phyloP scores from a whole-genome alignment of 345 rosid species.

The Diplotaxis tenuifolia region DNA sequence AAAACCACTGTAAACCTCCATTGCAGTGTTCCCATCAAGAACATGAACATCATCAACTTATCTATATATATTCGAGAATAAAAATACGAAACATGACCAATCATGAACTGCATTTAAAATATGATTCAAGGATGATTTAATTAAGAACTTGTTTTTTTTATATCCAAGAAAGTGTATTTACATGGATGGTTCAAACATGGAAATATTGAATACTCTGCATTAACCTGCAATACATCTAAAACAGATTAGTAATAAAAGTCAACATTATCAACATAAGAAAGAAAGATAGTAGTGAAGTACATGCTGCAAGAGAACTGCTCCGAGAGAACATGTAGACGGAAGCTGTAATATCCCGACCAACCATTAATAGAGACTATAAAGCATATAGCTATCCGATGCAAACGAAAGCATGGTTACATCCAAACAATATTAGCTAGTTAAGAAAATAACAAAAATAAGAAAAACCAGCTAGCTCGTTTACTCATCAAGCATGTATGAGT shows the following conservation, averaged over 20 bases:
- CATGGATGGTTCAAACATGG: no score
- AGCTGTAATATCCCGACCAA: slow-evolving; percentile 50
- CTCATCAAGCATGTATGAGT: slow-evolving; percentile 57
- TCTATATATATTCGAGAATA: no score
- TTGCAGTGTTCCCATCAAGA: no score
- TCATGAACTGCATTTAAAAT: not conserved
- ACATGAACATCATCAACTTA: no score
- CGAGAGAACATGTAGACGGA: slow-evolving; percentile 72
- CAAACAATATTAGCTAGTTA: not conserved
- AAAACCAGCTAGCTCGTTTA: not conserved
- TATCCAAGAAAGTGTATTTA: no score
- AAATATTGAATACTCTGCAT: not conserved
- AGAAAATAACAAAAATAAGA: not conserved
- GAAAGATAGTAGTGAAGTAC: slow-evolving; percentile 31
- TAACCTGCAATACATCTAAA: not conserved
- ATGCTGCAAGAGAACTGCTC: slow-evolving; percentile 63
- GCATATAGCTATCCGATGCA: slow-evolving; percentile 54
- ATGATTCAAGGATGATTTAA: no score
- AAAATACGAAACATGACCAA: not conserved
- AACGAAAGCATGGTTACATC: not conserved
- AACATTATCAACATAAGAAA: not conserved
- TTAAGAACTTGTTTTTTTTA: no score
- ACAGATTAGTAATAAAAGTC: not conserved
- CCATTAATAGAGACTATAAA: slow-evolving; percentile 59
- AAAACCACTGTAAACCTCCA: no score